A percentile compares a stretch with the other conserved stretches of the same genome.
Conservation (phyloP, 805 yeast species). For the Lipomyces kockii region DNA sequence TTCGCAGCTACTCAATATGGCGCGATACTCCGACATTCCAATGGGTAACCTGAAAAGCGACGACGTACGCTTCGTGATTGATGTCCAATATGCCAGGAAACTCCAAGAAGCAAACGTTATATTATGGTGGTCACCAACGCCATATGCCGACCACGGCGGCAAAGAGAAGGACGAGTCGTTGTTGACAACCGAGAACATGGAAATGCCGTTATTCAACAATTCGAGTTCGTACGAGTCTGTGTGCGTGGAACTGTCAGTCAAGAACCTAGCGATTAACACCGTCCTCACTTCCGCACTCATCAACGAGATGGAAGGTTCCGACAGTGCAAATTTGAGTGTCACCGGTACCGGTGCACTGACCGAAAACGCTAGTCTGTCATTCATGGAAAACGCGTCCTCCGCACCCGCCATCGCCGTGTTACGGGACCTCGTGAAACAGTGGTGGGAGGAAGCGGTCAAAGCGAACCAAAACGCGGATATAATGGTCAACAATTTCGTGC, state of each 20-base stretch:
- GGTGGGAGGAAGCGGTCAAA: slow-evolving; percentile 91
- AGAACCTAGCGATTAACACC: slow-evolving; percentile 83
- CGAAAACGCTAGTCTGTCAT: slow-evolving; percentile 42
- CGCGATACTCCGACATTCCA: slow-evolving; percentile 81
- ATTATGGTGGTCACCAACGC: slow-evolving; percentile 90
- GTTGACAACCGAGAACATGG: slow-evolving; percentile 57
- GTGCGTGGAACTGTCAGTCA: slow-evolving; percentile 74
- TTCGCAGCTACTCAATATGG: slow-evolving; percentile 62
- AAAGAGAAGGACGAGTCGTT: slow-evolving; percentile 65
- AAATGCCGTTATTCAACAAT: slow-evolving; percentile 71
- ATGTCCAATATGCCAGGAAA: slow-evolving; percentile 82
- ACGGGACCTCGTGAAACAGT: slow-evolving; percentile 73
- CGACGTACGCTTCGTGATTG: slow-evolving; percentile 77
- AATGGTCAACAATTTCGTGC: slow-evolving; percentile 76
- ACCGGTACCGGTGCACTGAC: slow-evolving; percentile 40
- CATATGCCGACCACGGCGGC: slow-evolving; percentile 86
- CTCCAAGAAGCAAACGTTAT: slow-evolving; percentile 67
- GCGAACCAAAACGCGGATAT: slow-evolving; percentile 76
- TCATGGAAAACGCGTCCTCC: slow-evolving; percentile 84
- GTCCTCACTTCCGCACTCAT: slow-evolving; percentile 80
- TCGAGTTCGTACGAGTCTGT: slow-evolving; percentile 82
- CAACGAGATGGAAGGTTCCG: slow-evolving; percentile 88
- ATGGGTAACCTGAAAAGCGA: slow-evolving; percentile 82
- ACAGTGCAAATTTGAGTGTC: slow-evolving; percentile 58
- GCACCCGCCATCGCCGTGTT: slow-evolving; percentile 72